Conservation (phyloP, 148 eudicot genomes). For the Bassia scoparia region DNA sequence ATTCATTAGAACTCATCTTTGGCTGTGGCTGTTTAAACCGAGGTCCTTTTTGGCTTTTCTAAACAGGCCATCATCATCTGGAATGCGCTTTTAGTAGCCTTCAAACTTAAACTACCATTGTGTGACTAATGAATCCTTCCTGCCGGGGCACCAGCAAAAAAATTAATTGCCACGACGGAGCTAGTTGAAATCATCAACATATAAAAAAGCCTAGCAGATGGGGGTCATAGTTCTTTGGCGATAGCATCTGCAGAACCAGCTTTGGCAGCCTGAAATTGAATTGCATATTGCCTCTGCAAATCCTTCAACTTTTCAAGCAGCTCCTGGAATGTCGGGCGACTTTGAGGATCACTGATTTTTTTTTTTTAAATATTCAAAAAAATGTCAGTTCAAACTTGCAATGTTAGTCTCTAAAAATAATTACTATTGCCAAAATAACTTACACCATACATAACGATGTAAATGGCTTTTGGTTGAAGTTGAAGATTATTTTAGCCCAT, state of each 20-base stretch:
- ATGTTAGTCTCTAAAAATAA: neutral
- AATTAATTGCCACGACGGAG: slow-evolving; percentile 5
- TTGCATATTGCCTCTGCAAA: slow-evolving; percentile 53
- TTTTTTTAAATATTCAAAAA: neutral
- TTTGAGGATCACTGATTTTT: slow-evolving; percentile 63
- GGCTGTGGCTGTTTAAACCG: neutral
- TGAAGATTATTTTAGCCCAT: no score
- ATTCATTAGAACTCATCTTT: slow-evolving; percentile 1
- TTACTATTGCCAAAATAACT: neutral
- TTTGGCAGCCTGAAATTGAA: slow-evolving; percentile 60
- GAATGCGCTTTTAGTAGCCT: neutral
- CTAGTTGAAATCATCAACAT: slow-evolving; percentile 1
- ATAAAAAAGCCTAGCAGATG: neutral
- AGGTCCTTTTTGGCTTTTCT: neutral
- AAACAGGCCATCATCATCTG: slow-evolving; percentile 3
- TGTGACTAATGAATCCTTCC: neutral
- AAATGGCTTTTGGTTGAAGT: no score
- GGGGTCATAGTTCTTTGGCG: slow-evolving; percentile 35
- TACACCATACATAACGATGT: no score
- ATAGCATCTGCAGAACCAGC: slow-evolving; percentile 40
- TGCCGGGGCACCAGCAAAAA: slow-evolving; percentile 9
- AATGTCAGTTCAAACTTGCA: neutral
- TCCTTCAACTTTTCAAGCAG: slow-evolving; percentile 79
- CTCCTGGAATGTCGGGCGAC: slow-evolving; percentile 81
- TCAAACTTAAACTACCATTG: neutral